Evolutionary conservation across 192 early-diverging fungal genomes (phyloP).

Genomic region (Coemansia nantahalensis): DNA sequence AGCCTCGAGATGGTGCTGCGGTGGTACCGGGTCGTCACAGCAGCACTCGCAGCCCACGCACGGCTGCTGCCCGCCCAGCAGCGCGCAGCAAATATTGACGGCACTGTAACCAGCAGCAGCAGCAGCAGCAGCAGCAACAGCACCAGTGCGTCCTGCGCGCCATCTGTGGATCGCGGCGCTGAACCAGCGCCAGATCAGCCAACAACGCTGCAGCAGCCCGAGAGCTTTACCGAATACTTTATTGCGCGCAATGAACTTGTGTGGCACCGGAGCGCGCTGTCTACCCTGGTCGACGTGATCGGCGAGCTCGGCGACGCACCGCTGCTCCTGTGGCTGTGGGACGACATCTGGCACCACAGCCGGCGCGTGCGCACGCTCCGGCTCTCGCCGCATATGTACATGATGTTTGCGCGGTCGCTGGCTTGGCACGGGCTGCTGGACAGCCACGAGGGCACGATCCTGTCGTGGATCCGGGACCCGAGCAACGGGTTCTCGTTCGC

Average conservation of each 20-base stretch:
- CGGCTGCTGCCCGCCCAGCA: conserved; percentile 4
- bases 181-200: too few species aligned
- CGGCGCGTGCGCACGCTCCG: conserved; percentile 20
- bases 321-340: conserved; percentile 32
- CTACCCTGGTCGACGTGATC: conserved; percentile 17
- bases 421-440: conserved; percentile 22
- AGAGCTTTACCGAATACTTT: conserved; percentile 26
- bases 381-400: conserved; percentile 33
- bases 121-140: too few species aligned
- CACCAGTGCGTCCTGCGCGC: too few species aligned
- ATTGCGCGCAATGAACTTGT: conserved; percentile 29
- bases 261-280: conserved; percentile 40
- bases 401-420: conserved; percentile 43
- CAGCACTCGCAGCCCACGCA: conserved; percentile 20
- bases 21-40: conserved; percentile 31
- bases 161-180: too few species aligned
- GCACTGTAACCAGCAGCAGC: not conserved
- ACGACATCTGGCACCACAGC: conserved; percentile 18
- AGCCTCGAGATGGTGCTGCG: conserved; percentile 34
- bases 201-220: conserved; percentile 21
- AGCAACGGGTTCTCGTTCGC: conserved; percentile 28
- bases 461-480: conserved; percentile 17
- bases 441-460: conserved; percentile 16
- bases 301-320: conserved; percentile 24
- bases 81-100: conserved; percentile 13